Conservation (phyloP, 2,329 filamentous ascomycete species). For the Calcarisporium arbuscula region DNA sequence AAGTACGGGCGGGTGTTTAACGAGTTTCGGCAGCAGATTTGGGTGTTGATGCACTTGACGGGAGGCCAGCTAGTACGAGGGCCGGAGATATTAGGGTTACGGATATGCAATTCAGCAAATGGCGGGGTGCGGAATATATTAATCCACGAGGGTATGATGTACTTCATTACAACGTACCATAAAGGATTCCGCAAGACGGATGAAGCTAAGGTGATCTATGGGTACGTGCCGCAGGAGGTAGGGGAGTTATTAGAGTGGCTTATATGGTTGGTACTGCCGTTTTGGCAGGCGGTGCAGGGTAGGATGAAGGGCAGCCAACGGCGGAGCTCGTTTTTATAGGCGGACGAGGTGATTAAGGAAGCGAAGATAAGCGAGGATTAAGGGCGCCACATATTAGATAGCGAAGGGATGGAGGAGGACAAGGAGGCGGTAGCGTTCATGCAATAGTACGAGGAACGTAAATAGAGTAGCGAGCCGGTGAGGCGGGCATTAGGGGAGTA, state of each 20-base stretch:
- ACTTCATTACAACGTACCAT: slow-evolving; percentile 16
- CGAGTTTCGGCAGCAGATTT: slow-evolving; percentile 7
- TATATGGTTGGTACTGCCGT: slow-evolving; percentile 18
- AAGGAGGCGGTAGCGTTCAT: no score
- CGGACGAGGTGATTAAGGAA: background rate
- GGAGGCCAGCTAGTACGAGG: slow-evolving; percentile 1
- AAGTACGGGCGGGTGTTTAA: slow-evolving; percentile 5
- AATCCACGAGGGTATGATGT: slow-evolving; percentile 5
- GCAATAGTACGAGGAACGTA: no score
- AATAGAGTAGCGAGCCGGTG: no score
- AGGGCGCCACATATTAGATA: no score
- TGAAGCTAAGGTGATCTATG: slow-evolving; percentile 18
- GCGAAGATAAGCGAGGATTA: no score
- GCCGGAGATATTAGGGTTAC: slow-evolving; percentile 6
- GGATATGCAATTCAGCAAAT: slow-evolving; percentile 9
- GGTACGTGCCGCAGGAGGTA: slow-evolving; percentile 18
- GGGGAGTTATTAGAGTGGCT: slow-evolving; percentile 18
- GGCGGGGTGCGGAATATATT: slow-evolving; percentile 9
- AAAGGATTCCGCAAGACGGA: slow-evolving; percentile 15
- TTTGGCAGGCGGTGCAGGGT: slow-evolving; percentile 4
- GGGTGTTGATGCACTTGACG: slow-evolving; percentile 8
- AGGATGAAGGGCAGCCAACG: background rate
- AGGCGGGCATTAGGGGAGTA: no score
- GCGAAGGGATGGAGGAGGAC: no score
- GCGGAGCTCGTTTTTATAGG: slow-evolving; percentile 3